A percentile compares a stretch with the other conserved stretches of the same genome.
These are phyloP conservation scores for Psilocybe cubensis DNA, from an alignment of 768 basidiomycete genomes.

Conservation along the genomic window DNA sequence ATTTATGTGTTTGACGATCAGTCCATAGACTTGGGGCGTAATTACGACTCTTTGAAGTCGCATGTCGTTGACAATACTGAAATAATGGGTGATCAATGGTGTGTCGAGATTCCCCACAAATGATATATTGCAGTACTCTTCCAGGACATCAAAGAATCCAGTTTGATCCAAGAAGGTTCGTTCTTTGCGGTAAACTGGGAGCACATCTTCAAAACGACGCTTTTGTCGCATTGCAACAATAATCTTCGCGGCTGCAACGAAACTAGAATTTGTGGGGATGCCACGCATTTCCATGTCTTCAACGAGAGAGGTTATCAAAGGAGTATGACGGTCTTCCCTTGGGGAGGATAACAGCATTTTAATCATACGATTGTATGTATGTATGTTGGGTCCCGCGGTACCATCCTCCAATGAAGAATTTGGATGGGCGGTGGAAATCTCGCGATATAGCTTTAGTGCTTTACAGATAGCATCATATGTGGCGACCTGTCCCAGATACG, in stretches of 20 bases:
- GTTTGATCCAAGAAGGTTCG: slow-evolving; percentile 51
- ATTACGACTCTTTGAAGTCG: slow-evolving; percentile 60
- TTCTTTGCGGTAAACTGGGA: slow-evolving; percentile 58
- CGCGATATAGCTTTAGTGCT: slow-evolving; percentile 55
- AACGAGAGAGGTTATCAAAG: slow-evolving; percentile 52
- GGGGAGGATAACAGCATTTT: slow-evolving; percentile 48
- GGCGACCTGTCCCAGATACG: slow-evolving; percentile 45
- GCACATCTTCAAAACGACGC: slow-evolving; percentile 57
- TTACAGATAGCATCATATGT: slow-evolving; percentile 49
- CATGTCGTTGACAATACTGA: slow-evolving; percentile 84
- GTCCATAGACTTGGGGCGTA: slow-evolving; percentile 65
- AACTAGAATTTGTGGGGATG: slow-evolving; percentile 46
- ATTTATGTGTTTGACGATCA: slow-evolving; percentile 62
- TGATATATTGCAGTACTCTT: slow-evolving; percentile 62
- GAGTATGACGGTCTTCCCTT: slow-evolving; percentile 50
- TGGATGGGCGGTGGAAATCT: slow-evolving; percentile 17
- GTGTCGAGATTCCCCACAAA: slow-evolving; percentile 45
- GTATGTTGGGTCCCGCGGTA: slow-evolving; percentile 48
- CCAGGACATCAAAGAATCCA: slow-evolving; percentile 67
- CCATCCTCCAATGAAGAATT: slow-evolving; percentile 22
- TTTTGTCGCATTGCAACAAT: slow-evolving; percentile 72
- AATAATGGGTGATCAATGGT: slow-evolving; percentile 59
- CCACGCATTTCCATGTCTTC: slow-evolving; percentile 66
- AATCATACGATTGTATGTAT: slow-evolving; percentile 58
- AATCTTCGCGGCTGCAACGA: slow-evolving; percentile 53